Conservation (phyloP, 2,329 filamentous ascomycete species). For the Calonectria multiphialidica region DNA sequence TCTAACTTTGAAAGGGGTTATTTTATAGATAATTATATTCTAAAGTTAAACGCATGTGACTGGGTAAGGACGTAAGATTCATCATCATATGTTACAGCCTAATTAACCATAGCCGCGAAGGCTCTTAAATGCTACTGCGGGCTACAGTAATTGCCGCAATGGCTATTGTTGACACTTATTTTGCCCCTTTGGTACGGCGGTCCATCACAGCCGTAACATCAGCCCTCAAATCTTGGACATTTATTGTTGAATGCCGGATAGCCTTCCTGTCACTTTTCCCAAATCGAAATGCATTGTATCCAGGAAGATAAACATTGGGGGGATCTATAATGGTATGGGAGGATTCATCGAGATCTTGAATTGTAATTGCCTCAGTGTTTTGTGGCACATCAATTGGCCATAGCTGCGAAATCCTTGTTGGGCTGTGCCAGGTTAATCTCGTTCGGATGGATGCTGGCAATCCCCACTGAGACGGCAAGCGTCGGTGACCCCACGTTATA, state of each 20-base stretch:
- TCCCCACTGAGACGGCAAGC: background rate
- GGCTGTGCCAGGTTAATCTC: background rate
- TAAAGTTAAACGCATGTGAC: no score
- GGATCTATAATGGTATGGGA: background rate
- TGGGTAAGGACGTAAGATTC: no score
- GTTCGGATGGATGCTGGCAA: background rate
- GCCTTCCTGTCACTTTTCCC: background rate
- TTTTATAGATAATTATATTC: no score
- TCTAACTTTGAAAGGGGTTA: no score
- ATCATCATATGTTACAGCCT: no score
- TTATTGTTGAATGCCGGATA: background rate
- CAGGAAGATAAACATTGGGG: background rate
- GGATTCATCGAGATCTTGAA: background rate
- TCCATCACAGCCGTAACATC: no score
- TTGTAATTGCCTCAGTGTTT: background rate
- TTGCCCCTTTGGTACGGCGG: no score
- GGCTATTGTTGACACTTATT: no score
- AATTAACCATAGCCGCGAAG: no score
- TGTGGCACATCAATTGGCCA: background rate
- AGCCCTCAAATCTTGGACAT: background rate
- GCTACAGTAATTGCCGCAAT: no score
- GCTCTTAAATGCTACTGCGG: no score
- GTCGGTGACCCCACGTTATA: background rate
- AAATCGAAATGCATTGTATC: background rate
- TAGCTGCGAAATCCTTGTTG: background rate